These are phyloP conservation scores for Poterioochromonas sp. DNA, from an alignment of 352 stramenopile species.

Conservation along the genomic window DNA sequence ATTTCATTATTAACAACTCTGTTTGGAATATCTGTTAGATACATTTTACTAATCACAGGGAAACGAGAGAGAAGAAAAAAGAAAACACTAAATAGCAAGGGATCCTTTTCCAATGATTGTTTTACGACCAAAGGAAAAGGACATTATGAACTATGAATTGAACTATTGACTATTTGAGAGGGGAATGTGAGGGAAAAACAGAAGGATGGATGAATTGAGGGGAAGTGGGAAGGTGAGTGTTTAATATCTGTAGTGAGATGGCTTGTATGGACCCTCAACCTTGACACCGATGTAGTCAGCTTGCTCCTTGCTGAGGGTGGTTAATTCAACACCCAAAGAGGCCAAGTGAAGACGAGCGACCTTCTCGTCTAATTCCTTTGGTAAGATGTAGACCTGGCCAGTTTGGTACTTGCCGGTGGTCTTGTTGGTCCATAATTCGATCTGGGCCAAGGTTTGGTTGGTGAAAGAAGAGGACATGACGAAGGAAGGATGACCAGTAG, in stretches of 20 bases:
- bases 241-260: constrained; percentile 95
- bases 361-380: constrained; percentile 97
- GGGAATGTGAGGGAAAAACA: no score
- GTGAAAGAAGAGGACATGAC: constrained; percentile 99
- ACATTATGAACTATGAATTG: no score
- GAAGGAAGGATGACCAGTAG: constrained; percentile 95
- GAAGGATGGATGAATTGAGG: no score
- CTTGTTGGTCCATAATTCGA: constrained; percentile 93
- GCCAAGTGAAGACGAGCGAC: constrained; percentile 89
- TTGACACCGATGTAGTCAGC: constrained; percentile 94
- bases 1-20: no score
- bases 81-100: no score
- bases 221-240: no score
- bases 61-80: no score
- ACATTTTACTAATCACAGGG: no score
- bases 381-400: constrained; percentile 95
- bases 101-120: no score
- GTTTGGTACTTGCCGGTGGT: constrained; percentile 84
- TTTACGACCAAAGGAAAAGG: no score
- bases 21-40: no score
- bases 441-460: constrained; percentile 96
- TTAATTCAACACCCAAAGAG: constrained; percentile 90
- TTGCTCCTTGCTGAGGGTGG: constrained; percentile 83
- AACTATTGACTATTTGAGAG: no score
- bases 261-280: constrained; percentile 88